phyloP scores from a whole-genome alignment of 1,284 basidiomycete genomes.

The Ceratobasidium sp. region DNA sequence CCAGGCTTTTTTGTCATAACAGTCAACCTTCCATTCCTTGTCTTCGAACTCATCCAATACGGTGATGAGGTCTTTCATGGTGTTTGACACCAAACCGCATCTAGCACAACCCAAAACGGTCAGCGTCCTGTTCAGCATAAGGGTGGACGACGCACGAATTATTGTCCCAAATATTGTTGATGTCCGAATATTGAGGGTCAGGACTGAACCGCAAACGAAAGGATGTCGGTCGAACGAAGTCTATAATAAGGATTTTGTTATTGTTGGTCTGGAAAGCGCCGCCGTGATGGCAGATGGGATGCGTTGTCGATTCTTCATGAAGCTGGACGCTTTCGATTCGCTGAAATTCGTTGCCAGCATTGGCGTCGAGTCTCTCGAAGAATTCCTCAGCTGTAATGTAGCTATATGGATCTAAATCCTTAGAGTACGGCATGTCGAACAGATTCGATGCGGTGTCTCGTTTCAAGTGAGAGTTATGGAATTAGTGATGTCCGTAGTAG shows the following conservation, averaged over 20 bases:
- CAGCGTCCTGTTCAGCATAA: too few species aligned
- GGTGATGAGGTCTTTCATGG: background rate
- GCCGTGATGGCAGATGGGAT: conserved; percentile 10
- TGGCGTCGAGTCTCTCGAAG: background rate
- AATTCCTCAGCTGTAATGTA: conserved; percentile 27
- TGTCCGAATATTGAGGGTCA: background rate
- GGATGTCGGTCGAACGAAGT: conserved; percentile 19
- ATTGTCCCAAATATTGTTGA: conserved; percentile 2
- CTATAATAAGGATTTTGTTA: conserved; percentile 7
- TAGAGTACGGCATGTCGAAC: conserved; percentile 1
- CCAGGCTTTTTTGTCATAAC: background rate
- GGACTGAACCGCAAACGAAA: conserved; percentile 30
- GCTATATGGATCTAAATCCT: background rate
- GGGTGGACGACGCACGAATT: background rate
- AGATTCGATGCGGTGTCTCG: too few species aligned
- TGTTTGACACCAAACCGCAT: conserved; percentile 12
- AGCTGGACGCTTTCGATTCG: conserved; percentile 16
- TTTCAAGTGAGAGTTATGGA: too few species aligned
- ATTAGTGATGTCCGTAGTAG: too few species aligned
- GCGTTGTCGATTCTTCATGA: background rate
- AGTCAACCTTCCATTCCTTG: conserved; percentile 1
- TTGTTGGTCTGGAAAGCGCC: background rate
- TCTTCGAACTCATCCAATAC: conserved; percentile 17
- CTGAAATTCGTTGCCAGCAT: background rate
- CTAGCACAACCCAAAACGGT: background rate